A percentile compares a stretch with the other conserved stretches of the same genome.
Conservation (phyloP, 805 yeast species). For the Wickerhamomyces ciferrii region DNA sequence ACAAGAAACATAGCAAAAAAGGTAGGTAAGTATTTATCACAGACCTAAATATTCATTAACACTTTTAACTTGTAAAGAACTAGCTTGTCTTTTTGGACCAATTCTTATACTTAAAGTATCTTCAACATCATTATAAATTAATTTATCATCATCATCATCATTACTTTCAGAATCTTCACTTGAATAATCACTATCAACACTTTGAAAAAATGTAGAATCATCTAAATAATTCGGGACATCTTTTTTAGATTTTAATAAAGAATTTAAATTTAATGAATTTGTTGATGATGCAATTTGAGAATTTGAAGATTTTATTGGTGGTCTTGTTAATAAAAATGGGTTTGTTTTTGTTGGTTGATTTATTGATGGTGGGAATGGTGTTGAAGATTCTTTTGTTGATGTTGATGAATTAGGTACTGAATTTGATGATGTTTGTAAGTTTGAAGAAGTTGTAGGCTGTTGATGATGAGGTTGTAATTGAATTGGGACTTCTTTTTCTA, state of each 20-base stretch:
- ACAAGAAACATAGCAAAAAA: too few species aligned
- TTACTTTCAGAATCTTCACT: slow-evolving; percentile 8
- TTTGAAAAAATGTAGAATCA: slow-evolving; percentile 20
- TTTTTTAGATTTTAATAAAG: slow-evolving; percentile 16
- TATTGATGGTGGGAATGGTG: slow-evolving; percentile 1
- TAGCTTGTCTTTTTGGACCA: slow-evolving; percentile 16
- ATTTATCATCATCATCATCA: slow-evolving; percentile 9
- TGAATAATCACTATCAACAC: slow-evolving; percentile 16
- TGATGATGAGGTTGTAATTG: neutral
- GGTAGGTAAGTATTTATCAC: too few species aligned
- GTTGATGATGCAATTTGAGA: slow-evolving; percentile 11
- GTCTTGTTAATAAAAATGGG: slow-evolving; percentile 1
- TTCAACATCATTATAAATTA: slow-evolving; percentile 18
- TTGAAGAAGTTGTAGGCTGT: slow-evolving; percentile 4
- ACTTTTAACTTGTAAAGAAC: slow-evolving; percentile 14
- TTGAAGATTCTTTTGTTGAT: neutral
- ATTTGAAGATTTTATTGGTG: slow-evolving; percentile 3
- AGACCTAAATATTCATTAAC: slow-evolving; percentile 19
- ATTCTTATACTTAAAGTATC: slow-evolving; percentile 18
- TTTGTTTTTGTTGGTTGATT: neutral
- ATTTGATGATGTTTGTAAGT: too few species aligned
- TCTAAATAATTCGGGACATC: slow-evolving; percentile 19
- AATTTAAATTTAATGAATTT: slow-evolving; percentile 16
- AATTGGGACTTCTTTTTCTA: neutral
- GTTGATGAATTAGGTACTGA: neutral